These are phyloP conservation scores for Alternaria brassicicola DNA, from an alignment of 2,329 filamentous ascomycete species.

Conservation along the genomic window DNA sequence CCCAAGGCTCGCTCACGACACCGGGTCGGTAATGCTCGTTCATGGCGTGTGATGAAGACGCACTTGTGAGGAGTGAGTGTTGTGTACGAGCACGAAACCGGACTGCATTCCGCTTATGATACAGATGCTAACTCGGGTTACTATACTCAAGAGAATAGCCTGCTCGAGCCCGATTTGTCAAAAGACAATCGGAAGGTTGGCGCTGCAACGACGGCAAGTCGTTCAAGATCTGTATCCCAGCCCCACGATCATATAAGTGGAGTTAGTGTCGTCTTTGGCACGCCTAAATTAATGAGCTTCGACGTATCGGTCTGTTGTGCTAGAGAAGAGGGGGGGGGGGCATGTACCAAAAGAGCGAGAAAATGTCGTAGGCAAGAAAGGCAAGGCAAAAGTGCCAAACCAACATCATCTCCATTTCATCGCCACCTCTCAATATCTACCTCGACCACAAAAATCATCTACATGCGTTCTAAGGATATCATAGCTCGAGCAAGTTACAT, in stretches of 20 bases:
- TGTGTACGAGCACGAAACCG: background rate
- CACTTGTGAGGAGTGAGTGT: background rate
- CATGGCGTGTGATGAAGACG: background rate
- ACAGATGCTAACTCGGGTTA: background rate
- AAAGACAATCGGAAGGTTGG: too few relatives aligned
- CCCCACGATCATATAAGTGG: too few relatives aligned
- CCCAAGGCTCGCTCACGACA: background rate
- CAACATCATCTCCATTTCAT: background rate
- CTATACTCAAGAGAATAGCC: too few relatives aligned
- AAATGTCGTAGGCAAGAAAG: background rate
- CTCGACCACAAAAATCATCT: background rate
- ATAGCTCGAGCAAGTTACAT: background rate
- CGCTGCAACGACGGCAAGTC: too few relatives aligned
- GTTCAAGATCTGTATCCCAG: too few relatives aligned
- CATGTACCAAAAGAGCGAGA: background rate
- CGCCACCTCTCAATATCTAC: background rate
- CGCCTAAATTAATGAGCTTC: too few relatives aligned
- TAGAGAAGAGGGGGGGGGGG: too few relatives aligned
- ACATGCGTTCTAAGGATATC: constrained; percentile 3
- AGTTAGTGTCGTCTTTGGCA: too few relatives aligned
- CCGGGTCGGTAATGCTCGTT: background rate
- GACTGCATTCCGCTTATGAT: background rate
- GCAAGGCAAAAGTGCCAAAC: background rate
- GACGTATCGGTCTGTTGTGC: too few relatives aligned
- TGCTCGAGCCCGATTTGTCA: too few relatives aligned